Conservation (phyloP, 73 alveolate genomes). For the Paramecium sexaurelia region DNA sequence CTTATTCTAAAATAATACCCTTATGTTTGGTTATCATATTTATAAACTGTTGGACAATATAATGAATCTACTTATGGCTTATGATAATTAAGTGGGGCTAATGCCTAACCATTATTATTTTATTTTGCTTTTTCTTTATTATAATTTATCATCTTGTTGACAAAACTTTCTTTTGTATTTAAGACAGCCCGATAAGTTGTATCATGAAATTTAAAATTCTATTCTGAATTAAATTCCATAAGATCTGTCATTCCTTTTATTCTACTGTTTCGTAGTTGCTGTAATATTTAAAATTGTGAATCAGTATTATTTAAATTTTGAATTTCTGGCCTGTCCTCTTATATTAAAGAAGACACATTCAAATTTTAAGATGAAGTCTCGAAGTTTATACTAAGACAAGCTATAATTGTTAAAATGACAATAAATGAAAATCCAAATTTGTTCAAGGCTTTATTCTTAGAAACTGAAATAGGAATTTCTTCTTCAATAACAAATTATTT, state of each 20-base stretch:
- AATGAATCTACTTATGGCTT: constrained; percentile 5
- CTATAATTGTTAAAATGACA: not conserved
- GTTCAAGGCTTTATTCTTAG: not conserved
- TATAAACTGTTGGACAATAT: constrained; percentile 19
- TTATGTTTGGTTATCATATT: not conserved
- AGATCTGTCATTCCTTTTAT: not conserved
- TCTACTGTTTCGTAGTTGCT: not conserved
- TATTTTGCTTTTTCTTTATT: not conserved
- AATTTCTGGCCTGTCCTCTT: not conserved
- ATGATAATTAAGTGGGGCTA: not conserved
- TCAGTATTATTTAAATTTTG: not conserved
- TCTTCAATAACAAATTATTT: not conserved
- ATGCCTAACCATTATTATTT: not conserved
- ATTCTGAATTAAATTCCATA: constrained; percentile 25
- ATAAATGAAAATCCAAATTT: constrained; percentile 24
- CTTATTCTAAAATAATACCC: not conserved
- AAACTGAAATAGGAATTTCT: not conserved
- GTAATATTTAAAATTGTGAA: not conserved
- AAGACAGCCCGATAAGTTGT: not conserved
- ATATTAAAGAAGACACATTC: too few species aligned
- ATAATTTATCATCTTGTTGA: not conserved
- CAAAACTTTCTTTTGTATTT: not conserved
- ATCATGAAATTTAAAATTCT: not conserved
- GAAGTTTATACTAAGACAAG: not conserved
- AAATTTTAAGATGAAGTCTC: not conserved